Base-by-base conservation (phyloP, 163 green algal genomes). In the Scenedesmus sp. region DNA sequence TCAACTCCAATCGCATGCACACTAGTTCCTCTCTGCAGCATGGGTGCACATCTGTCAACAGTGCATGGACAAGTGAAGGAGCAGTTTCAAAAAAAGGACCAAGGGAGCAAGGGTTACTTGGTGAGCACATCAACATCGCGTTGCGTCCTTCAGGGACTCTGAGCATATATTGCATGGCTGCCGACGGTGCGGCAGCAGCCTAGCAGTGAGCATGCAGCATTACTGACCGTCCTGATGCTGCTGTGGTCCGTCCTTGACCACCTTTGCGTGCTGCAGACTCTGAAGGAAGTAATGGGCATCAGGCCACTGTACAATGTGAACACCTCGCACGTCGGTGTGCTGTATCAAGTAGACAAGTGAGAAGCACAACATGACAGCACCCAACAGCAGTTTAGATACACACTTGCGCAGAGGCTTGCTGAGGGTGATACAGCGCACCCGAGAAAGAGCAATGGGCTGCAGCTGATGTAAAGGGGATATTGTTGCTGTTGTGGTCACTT, bases 11-110 rank as follows among this genome's bases (percentile, higher is more conserved):
- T 46, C 34, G 34, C 34, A 46, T 46, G 34, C 34, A 46, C 34
- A 46, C 34, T 46, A 46, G 34, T 46, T 46, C 34, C 66, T 3
- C 46, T 79, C 23, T 13, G 70, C 70, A 79, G 70, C 5, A 91
- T 91, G 87, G 87, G 87, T 6, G 87, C 87, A 9, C 87, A 91
- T 52, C 87, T 91, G 15, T 91, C 87, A n/a, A 87, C 87, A 1
- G 54, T 91, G 20, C 54, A 79, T 2, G 13, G n/a, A 2, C 66
- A 56, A 77, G 8, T 91, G 13, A 34, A n/a, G 7, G 87, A 91
- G 76, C 55, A 82, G 57, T 92, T 92, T n/a, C 62, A 57, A 0
- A 92, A 88, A 20, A 23, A 77, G 8, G 89, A 92, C 70, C 20
- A 26, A 3, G 89, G 64, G 10, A 46, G 12, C 20, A 92, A 92